A percentile compares a stretch with the other conserved stretches of the same genome.
phyloP scores from a whole-genome alignment of 2,329 filamentous ascomycete species.

The Cladosporium colombiae region DNA sequence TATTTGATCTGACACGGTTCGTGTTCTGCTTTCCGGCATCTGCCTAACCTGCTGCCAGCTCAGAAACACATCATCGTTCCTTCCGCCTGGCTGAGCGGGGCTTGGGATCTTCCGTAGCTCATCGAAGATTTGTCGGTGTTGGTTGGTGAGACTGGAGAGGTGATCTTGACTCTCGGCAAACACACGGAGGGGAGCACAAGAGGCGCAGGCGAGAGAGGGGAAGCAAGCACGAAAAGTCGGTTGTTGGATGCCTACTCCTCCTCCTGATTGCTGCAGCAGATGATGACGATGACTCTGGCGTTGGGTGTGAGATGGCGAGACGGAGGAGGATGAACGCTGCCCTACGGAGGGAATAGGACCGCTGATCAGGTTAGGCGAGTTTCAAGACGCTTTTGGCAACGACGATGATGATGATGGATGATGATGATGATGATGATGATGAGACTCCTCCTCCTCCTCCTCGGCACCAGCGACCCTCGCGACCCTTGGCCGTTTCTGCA shows the following conservation, averaged over 20 bases:
- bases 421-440: no score
- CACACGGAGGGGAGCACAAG: not conserved
- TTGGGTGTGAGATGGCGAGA: not conserved
- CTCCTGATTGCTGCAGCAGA: conserved; percentile 5
- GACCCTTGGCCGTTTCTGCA: conserved; percentile 10
- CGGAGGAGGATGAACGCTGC: not conserved
- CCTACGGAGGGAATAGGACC: not conserved
- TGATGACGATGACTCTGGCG: not conserved
- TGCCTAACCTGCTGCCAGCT: not conserved
- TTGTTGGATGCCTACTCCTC: not conserved
- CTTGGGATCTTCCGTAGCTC: not conserved
- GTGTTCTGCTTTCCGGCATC: not conserved
- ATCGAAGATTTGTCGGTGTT: not conserved
- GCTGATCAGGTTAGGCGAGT: conserved; percentile 9
- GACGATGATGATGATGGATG: not conserved
- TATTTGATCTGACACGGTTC: not conserved
- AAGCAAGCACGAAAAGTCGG: conserved; percentile 1
- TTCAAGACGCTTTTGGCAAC: not conserved
- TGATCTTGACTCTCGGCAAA: conserved; percentile 3
- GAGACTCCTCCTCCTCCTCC: no score
- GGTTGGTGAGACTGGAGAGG: not conserved
- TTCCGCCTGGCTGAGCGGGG: not conserved
- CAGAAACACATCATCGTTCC: not conserved
- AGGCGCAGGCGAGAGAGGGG: not conserved
- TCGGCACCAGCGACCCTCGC: no score